Evolutionary conservation across 192 early-diverging fungal species (phyloP), one percentile per base, ranked within the genome.

Genomic region (Chytriomyces confervae): DNA sequence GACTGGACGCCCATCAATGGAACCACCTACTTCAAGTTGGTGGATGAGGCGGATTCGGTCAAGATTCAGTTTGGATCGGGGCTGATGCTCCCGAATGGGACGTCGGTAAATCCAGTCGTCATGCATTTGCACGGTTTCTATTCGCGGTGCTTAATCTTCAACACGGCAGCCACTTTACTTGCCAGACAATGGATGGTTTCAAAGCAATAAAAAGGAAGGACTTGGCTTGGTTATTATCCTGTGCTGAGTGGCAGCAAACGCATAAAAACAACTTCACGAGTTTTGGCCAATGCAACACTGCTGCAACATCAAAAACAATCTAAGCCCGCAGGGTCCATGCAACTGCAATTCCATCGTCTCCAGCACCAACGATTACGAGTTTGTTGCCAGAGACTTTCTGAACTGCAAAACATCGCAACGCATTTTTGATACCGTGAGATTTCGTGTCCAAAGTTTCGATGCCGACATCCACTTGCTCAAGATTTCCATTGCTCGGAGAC

Each of bases 301-400:
- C 36, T 36, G 2, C 36, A 36, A 36, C 29, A 36, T 36, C 29
- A 36, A 36, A 36, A 36, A 36, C 0, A 36, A 36, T 36, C 29
- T 36, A 36, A 0, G 2, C 36, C 4, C 36, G 36, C 36, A 36
- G 36, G 36, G 36, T 36, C 36, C 36, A 50, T 49, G 16, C 69
- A n/a, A 71, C 24, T 9, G 57, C 69, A 71, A 60, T 71, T 29
- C 69, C 69, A 71, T 71, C 69, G 29, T 71, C 69, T 8, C 69
- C 69, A 71, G 69, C 47, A 48, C 69, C 50, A 29, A 44, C 16
- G 3, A 71, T 50, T 23, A 20, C 50, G 16, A 71, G 20, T 23
- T 20, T 53, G 13, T 53, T 16, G 18, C 43, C 66, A 20, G 16
- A 5, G 8, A 53, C 44, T 20, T 71, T 51, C 50, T 16, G 43